These are phyloP conservation scores for Cystobasidium onofrii DNA, from an alignment of 768 basidiomycete genomes.

Conservation along the genomic window DNA sequence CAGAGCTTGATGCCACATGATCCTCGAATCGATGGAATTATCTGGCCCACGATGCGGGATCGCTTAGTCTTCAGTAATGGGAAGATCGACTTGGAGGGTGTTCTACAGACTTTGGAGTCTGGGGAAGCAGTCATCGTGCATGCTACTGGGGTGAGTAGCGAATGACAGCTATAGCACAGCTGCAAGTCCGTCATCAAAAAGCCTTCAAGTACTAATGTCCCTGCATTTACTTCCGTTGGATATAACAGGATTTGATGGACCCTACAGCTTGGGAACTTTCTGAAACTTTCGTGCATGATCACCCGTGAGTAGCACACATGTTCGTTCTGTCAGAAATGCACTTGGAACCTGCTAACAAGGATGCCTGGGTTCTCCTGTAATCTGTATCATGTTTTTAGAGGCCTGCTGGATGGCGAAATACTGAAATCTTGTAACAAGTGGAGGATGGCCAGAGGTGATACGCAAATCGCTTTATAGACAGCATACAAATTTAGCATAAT, in stretches of 20 bases:
- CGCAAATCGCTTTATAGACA: not conserved
- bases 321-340: too few relatives aligned
- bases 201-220: too few relatives aligned
- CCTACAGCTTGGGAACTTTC: conserved; percentile 14
- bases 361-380: not conserved
- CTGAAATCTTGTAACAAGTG: not conserved
- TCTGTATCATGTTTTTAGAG: not conserved
- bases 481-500: not conserved
- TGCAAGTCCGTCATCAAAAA: too few relatives aligned
- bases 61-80: not conserved
- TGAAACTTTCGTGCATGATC: not conserved
- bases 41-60: conserved; percentile 3
- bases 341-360: not conserved
- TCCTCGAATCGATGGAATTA: not conserved
- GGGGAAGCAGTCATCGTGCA: not conserved
- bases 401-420: not conserved
- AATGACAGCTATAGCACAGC: too few relatives aligned
- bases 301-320: too few relatives aligned
- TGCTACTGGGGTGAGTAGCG: not conserved
- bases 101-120: not conserved
- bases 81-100: not conserved
- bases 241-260: not conserved
- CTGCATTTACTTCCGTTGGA: not conserved
- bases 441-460: not conserved
- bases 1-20: conserved; percentile 1